phyloP scores from a whole-genome alignment of 2,329 filamentous ascomycete species.

The Arthrinium puccinioides region DNA sequence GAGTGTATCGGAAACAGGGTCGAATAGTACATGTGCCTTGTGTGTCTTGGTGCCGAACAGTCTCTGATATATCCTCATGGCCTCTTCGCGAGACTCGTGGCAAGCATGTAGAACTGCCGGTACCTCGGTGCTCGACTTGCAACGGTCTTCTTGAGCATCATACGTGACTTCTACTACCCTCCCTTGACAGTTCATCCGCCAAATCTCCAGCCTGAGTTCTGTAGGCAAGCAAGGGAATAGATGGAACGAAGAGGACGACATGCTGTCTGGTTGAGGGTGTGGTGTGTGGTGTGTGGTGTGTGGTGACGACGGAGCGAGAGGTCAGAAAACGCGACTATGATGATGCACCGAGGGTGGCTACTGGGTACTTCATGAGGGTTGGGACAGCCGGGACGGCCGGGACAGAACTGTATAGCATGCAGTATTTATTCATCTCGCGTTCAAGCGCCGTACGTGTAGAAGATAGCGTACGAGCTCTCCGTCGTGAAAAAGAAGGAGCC shows the following conservation, averaged over 20 bases:
- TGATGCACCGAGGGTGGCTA: too few species aligned
- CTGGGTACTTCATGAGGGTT: too few species aligned
- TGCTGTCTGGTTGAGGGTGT: too few species aligned
- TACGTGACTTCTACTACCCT: slow-evolving; percentile 34
- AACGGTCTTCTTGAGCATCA: slow-evolving; percentile 25
- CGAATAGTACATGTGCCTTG: slow-evolving; percentile 22
- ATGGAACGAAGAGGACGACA: slow-evolving; percentile 18
- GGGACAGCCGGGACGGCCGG: too few species aligned
- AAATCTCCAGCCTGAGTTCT: slow-evolving; percentile 33
- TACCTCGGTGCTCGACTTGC: slow-evolving; percentile 27
- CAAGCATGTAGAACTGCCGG: slow-evolving; percentile 33
- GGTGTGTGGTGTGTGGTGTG: too few species aligned
- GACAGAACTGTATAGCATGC: too few species aligned
- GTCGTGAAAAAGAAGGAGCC: too few species aligned
- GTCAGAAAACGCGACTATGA: too few species aligned
- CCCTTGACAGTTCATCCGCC: slow-evolving; percentile 26
- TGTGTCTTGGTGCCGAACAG: slow-evolving; percentile 26
- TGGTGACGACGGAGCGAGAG: too few species aligned
- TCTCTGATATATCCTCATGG: slow-evolving; percentile 27
- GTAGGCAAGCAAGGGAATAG: slow-evolving; percentile 27
- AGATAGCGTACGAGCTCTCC: too few species aligned
- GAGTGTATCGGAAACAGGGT: slow-evolving; percentile 23
- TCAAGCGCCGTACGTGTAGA: too few species aligned
- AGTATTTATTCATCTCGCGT: too few species aligned
- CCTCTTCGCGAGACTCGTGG: slow-evolving; percentile 34